Evolutionary conservation across 129 eudicot genomes (phyloP).

Genomic region (Rutidosis leptorrhynchoides): DNA sequence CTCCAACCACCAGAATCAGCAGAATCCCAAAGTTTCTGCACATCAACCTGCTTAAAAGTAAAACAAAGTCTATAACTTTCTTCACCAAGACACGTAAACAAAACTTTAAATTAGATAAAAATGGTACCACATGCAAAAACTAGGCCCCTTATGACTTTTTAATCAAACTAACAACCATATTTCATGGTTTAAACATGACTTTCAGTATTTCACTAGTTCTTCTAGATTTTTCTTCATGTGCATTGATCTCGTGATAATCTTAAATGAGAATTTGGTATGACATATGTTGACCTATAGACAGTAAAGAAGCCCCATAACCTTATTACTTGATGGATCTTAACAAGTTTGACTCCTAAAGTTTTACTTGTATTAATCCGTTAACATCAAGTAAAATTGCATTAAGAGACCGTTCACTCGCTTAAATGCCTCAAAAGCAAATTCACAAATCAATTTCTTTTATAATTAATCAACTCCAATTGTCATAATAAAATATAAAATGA

Average conservation of each 20-base stretch:
- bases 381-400: neutral
- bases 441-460: neutral
- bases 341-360: neutral
- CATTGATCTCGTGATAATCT: slow-evolving; percentile 1
- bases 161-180: neutral
- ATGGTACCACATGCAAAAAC: slow-evolving; percentile 2
- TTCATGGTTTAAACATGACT: neutral
- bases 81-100: neutral
- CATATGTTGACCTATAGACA: neutral
- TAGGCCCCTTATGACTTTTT: slow-evolving; percentile 7
- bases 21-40: slow-evolving; percentile 72
- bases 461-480: neutral
- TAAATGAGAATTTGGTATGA: neutral
- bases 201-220: neutral
- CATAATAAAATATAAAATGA: neutral
- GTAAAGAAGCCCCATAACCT: neutral
- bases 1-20: slow-evolving; percentile 91
- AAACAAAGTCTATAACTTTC: slow-evolving; percentile 9
- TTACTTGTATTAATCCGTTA: slow-evolving; percentile 5
- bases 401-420: slow-evolving; percentile 7
- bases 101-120: neutral
- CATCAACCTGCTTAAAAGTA: slow-evolving; percentile 46
- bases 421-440: slow-evolving; percentile 8
- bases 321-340: slow-evolving; percentile 2
- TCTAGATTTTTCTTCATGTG: slow-evolving; percentile 7